Conservation (phyloP, 768 basidiomycete genomes). For the Leccinum obscurum region DNA sequence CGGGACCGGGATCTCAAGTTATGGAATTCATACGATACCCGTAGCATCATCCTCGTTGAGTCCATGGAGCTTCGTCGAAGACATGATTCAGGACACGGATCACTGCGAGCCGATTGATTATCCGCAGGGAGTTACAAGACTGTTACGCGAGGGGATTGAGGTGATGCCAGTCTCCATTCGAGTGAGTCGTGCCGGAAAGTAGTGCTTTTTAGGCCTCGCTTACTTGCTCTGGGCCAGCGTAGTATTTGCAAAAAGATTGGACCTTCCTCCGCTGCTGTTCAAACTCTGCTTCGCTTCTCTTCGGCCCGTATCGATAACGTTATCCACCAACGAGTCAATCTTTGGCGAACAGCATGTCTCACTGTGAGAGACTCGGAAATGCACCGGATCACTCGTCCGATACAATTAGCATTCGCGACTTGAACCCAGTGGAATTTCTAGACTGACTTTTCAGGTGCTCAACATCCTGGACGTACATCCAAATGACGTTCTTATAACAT, state of each 20-base stretch:
- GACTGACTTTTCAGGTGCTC: background rate
- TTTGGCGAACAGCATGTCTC: background rate
- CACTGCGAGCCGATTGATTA: background rate
- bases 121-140: background rate
- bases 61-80: constrained; percentile 10
- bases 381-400: background rate
- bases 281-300: background rate
- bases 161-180: background rate
- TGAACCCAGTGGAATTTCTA: background rate
- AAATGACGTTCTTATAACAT: background rate
- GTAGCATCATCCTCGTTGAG: background rate
- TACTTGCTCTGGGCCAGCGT: background rate
- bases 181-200: background rate
- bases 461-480: constrained; percentile 1
- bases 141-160: background rate
- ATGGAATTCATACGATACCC: constrained; percentile 14
- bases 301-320: constrained; percentile 4
- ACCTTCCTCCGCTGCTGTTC: background rate
- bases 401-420: background rate
- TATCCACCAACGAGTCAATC: background rate
- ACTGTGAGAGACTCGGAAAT: background rate
- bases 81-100: background rate
- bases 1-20: constrained; percentile 3
- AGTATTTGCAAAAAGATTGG: background rate
- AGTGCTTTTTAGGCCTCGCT: background rate